Evolutionary conservation across 192 early-diverging fungal genomes (phyloP), one percentile per base, ranked within the genome.

Genomic region (Entomortierella lignicola): DNA sequence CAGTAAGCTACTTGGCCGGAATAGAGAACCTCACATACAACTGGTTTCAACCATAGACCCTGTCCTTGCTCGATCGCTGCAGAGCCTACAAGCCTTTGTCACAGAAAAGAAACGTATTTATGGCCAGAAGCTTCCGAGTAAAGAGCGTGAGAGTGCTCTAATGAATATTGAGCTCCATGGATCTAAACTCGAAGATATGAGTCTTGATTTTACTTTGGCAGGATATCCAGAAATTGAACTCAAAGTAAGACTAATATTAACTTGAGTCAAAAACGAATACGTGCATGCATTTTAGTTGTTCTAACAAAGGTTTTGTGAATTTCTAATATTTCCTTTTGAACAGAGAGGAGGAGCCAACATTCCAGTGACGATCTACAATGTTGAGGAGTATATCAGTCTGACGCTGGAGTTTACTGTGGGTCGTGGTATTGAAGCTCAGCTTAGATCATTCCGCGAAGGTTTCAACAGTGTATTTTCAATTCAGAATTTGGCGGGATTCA

Each of bases 191-290:
- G 85, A 87, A 0, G 91, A 93, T 50, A 85, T 98, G 42, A 85
- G 87, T 32, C 85, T 98, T 18, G 95, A 96, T 72, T 97, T 97
- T 84, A 94, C 93, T 3, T 82, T 97, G 32, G 94, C 94, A 11
- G 96, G 96, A 8, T 86, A 94, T 84, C 88, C 92, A 18, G 68
- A 81, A 17, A 83, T 92, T 51, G 91, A 94, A 53, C 85, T 95
- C 29, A 86, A 86, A 54, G 72, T 82, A 63, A 7, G n/a, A 55
- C 13, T 2, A 66, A 29, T 21, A 4, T 4, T 20, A 47, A 54
- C 8, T 29, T 30, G 8, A 18, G 32, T 43, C 2, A 48, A 20
- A 21, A 60, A 21, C 2, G 6, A 25, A 39, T 32, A 7, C n/a
- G 8, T 55, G 39, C 13, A 29, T 39, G n/a, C n/a, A n/a, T n/a